A percentile compares a stretch with the other conserved stretches of the same genome.
Evolutionary conservation across 768 basidiomycete genomes (phyloP).

Genomic region (Phylloporus sp.): DNA sequence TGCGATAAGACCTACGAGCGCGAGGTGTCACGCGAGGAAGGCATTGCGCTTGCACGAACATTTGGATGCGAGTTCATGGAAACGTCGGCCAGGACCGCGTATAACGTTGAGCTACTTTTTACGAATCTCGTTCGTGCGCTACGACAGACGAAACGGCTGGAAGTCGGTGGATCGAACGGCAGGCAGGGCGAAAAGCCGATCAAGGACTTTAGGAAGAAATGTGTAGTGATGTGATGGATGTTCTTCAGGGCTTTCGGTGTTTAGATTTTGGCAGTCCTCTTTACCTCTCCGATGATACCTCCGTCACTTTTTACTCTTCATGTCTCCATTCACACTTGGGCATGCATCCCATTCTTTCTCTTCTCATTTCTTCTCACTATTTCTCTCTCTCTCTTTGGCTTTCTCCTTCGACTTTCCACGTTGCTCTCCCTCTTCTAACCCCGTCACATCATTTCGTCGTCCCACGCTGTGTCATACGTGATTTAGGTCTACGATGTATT

Average conservation of each 20-base stretch:
- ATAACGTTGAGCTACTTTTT: constrained; percentile 90
- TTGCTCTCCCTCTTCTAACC: constrained; percentile 31
- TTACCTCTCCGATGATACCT: constrained; percentile 86
- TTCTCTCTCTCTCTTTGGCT: constrained; percentile 17
- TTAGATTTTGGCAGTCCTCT: constrained; percentile 57
- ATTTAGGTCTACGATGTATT: constrained; percentile 39
- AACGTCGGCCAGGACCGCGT: constrained; percentile 92
- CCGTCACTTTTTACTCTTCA: constrained; percentile 32
- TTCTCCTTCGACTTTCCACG: constrained; percentile 25
- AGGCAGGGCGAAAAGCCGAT: constrained; percentile 36
- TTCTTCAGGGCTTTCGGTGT: constrained; percentile 56
- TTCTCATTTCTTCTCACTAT: constrained; percentile 19
- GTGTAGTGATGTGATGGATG: constrained; percentile 76
- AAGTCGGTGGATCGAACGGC: constrained; percentile 46
- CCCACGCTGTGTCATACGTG: constrained; percentile 38
- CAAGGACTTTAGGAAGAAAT: constrained; percentile 53
- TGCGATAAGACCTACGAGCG: constrained; percentile 88
- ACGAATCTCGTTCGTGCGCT: constrained; percentile 80
- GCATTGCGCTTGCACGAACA: constrained; percentile 70
- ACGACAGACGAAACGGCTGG: constrained; percentile 59
- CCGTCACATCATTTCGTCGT: constrained; percentile 32
- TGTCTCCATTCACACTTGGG: constrained; percentile 24
- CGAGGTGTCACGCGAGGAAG: constrained; percentile 90
- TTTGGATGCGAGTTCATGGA: constrained; percentile 95
- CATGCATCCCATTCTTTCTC: constrained; percentile 21